These are phyloP conservation scores for Tetraselmis striata DNA, from an alignment of 139 green algal genomes.

Conservation along the genomic window DNA sequence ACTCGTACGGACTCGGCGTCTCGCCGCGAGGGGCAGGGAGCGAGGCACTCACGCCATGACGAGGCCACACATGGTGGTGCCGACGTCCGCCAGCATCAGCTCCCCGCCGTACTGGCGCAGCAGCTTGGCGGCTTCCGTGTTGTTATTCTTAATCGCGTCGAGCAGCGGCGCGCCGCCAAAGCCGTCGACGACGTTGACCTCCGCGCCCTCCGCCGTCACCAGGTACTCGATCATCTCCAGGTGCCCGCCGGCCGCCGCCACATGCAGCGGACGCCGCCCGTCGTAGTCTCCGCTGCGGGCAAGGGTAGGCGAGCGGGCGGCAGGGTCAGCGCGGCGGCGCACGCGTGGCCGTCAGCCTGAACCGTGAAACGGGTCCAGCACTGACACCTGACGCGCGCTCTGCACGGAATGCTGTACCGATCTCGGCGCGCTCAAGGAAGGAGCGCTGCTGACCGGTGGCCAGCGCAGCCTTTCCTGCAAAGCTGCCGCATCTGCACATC, in stretches of 20 bases:
- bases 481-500: too few relatives aligned
- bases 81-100: background rate
- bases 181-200: background rate
- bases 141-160: background rate
- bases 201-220: background rate
- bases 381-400: too few relatives aligned
- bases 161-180: background rate
- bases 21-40: too few relatives aligned
- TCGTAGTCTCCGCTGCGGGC: constrained; percentile 1
- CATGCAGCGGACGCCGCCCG: background rate
- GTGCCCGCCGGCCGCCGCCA: background rate
- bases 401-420: too few relatives aligned
- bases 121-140: background rate
- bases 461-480: too few relatives aligned
- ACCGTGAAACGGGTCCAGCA: too few relatives aligned
- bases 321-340: too few relatives aligned
- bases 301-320: too few relatives aligned
- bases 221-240: background rate
- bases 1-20: too few relatives aligned
- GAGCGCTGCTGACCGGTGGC: too few relatives aligned
- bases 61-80: background rate
- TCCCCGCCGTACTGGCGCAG: background rate
- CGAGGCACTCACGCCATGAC: background rate
- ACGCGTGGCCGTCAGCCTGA: too few relatives aligned
- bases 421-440: too few relatives aligned